Evolutionary conservation across 768 basidiomycete genomes (phyloP), one percentile per base, ranked within the genome.

Genomic region (Hypholoma sublateritium): DNA sequence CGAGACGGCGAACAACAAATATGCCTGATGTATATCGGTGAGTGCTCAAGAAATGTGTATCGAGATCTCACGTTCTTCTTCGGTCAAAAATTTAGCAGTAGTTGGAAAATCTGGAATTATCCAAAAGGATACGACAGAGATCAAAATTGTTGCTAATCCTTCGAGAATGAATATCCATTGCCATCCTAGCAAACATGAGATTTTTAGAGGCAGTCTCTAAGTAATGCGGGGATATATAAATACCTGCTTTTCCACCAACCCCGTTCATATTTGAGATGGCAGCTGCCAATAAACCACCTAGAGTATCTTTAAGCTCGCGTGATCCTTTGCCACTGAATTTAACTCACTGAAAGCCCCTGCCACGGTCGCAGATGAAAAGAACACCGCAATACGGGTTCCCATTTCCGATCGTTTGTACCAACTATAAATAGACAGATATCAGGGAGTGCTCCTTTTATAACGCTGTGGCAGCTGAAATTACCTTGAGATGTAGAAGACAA

Each of bases 361-460:
- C 25, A 88, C 77, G 0, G 91, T 92, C 1, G 90, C 89, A 25
- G 89, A 87, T 2, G 87, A 85, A 71, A 91, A 92, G 74, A 94
- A 94, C 14, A 87, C 57, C 0, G 90, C 88, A 21, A 88, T 74
- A 34, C 89, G 84, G 32, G 81, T 76, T 14, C 88, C 89, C 62
- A 89, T 79, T 64, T 94, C 92, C 11, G 83, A 79, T 24, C 88
- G 84, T 65, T 84, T 87, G 70, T 93, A 93, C 89, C 91, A 93
- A 62, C 87, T 88, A 24, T 22, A 22, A 22, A 28, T 17, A 39
- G 22, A 4, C 9, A 43, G 14, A 8, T 24, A 22, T 32, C n/a
- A 46, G 21, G 12, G 9, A 32, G 5, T 32, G 32, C 22, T 22
- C 34, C 21, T 34, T n/a, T n/a, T n/a, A n/a, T 34, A 44, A 47